A percentile compares a stretch with the other conserved stretches of the same genome.
Evolutionary conservation across 2,329 filamentous ascomycete species (phyloP).

Genomic region (Esteya vermicola): DNA sequence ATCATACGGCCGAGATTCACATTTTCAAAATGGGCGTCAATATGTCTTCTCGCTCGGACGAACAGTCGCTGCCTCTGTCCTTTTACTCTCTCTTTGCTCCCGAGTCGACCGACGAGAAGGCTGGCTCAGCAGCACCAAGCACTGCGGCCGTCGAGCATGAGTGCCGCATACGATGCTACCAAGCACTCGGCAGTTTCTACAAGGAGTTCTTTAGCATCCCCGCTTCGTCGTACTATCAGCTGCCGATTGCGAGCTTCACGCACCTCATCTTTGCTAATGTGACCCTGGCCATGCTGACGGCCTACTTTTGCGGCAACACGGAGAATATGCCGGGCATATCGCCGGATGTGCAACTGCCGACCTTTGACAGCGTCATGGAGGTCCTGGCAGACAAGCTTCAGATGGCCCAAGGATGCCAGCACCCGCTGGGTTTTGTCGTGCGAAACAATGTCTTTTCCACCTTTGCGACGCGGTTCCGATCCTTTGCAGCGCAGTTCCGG

Average conservation of each 20-base stretch:
- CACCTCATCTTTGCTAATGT: conserved; percentile 11
- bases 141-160: too few relatives aligned
- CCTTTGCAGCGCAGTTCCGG: too few relatives aligned
- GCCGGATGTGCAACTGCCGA: conserved; percentile 6
- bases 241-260: conserved; percentile 7
- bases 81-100: too few relatives aligned
- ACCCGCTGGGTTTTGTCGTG: conserved; percentile 8
- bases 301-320: conserved; percentile 9
- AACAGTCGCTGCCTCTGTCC: too few relatives aligned
- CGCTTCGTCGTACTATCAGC: conserved; percentile 5
- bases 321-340: conserved; percentile 1
- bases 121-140: too few relatives aligned
- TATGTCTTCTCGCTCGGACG: too few relatives aligned
- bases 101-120: too few relatives aligned
- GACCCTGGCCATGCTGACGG: conserved; percentile 11
- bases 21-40: conserved; percentile 12
- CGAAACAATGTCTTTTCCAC: conserved; percentile 8
- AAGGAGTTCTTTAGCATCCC: conserved; percentile 10
- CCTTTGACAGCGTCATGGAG: conserved; percentile 10
- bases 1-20: conserved; percentile 10
- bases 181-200: conserved; percentile 8
- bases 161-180: conserved; percentile 8
- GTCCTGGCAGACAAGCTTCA: conserved; percentile 8
- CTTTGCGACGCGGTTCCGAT: conserved; percentile 10
- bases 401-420: conserved; percentile 1